These are phyloP conservation scores for Skeletonema menzelii DNA, from an alignment of 108 stramenopile genomes.

Conservation along the genomic window DNA sequence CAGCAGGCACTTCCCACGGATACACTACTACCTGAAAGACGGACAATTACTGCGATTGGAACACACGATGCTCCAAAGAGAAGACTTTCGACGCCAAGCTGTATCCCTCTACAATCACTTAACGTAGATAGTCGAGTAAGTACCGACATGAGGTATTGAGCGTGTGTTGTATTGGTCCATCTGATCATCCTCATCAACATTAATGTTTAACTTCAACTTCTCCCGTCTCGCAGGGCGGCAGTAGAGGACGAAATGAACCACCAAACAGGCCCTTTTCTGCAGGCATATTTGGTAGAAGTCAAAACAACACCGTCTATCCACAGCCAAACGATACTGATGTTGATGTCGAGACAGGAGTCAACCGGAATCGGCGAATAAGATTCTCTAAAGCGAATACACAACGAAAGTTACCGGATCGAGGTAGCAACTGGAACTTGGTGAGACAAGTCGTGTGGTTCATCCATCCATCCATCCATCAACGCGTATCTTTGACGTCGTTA, in stretches of 20 bases:
- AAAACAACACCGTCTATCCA: constrained; percentile 18
- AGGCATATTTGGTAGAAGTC: not conserved
- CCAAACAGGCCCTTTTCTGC: not conserved
- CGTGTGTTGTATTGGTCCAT: too few species aligned
- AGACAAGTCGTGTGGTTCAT: constrained; percentile 1
- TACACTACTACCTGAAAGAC: not conserved
- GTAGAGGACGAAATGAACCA: not conserved
- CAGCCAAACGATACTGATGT: not conserved
- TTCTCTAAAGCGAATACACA: constrained; percentile 8
- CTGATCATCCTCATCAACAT: not conserved
- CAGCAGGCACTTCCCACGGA: not conserved
- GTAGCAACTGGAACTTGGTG: constrained; percentile 28
- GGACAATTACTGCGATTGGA: not conserved
- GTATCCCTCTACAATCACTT: not conserved
- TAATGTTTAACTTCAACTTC: not conserved
- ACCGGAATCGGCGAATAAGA: constrained; percentile 2
- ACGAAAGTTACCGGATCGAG: not conserved
- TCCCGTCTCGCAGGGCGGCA: constrained; percentile 7
- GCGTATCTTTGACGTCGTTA: not conserved
- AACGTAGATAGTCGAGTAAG: not conserved
- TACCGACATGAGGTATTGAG: too few species aligned
- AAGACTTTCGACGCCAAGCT: constrained; percentile 7
- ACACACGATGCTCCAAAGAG: not conserved
- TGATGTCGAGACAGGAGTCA: constrained; percentile 29
- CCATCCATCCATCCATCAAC: too few species aligned